Evolutionary conservation across 2,329 filamentous ascomycete genomes (phyloP).

Genomic region (Alternaria viburni): DNA sequence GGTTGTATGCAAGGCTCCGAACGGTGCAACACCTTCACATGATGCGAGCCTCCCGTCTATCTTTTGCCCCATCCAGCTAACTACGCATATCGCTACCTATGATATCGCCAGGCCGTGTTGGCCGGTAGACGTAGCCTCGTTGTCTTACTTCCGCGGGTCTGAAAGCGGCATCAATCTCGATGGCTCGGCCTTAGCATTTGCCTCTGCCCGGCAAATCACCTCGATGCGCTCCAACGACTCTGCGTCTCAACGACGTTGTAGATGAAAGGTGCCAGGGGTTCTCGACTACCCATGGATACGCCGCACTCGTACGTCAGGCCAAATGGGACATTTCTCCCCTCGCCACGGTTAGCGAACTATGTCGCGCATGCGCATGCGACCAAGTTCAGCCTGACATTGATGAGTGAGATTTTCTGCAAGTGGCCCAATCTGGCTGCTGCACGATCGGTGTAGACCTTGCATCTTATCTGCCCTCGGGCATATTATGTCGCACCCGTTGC

Average conservation of each 20-base stretch:
- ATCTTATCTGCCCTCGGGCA: neutral
- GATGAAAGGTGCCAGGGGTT: neutral
- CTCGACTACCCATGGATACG: neutral
- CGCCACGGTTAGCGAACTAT: slow-evolving; percentile 7
- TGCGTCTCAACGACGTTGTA: neutral
- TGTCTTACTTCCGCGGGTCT: neutral
- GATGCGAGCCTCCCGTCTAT: slow-evolving; percentile 15
- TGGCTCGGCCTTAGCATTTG: neutral
- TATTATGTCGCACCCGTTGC: neutral
- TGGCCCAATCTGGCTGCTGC: neutral
- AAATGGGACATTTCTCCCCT: neutral
- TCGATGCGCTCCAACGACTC: neutral
- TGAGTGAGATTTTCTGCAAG: slow-evolving; percentile 5
- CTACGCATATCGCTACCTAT: slow-evolving; percentile 17
- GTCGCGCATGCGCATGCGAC: slow-evolving; percentile 9
- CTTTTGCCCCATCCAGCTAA: slow-evolving; percentile 20
- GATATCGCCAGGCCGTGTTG: neutral
- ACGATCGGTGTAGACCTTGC: slow-evolving; percentile 1
- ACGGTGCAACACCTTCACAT: slow-evolving; percentile 15
- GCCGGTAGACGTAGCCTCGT: neutral
- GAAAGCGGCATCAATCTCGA: neutral
- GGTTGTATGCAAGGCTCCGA: slow-evolving; percentile 9
- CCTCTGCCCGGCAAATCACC: neutral
- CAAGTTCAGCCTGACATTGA: slow-evolving; percentile 7
- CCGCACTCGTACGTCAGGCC: neutral